These are phyloP conservation scores for Evernia prunastri DNA, from an alignment of 495 filamentous ascomycete genomes.

Conservation along the genomic window DNA sequence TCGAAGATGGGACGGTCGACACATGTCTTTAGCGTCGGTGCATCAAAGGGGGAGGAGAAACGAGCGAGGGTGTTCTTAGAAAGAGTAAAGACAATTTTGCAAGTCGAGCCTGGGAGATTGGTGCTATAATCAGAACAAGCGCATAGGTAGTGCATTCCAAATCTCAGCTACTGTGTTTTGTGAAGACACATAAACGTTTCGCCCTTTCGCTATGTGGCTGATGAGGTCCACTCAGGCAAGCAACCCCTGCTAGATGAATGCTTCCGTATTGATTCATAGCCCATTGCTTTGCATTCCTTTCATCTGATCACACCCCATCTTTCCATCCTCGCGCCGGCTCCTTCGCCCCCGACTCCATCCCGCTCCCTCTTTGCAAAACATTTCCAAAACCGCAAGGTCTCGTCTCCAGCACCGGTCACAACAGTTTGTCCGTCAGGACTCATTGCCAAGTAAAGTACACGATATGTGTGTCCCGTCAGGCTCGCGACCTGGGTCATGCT, in stretches of 20 bases:
- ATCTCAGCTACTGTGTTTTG: background rate
- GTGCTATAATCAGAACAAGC: conserved; percentile 44
- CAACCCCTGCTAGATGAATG: conserved; percentile 6
- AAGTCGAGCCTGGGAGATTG: conserved; percentile 72
- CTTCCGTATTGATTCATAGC: conserved; percentile 3
- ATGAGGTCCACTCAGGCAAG: conserved; percentile 3
- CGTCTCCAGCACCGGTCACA: conserved; percentile 93
- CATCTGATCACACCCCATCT: conserved; percentile 70
- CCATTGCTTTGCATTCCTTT: conserved; percentile 13
- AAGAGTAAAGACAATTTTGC: conserved; percentile 73
- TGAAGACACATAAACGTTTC: conserved; percentile 1
- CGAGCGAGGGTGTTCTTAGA: conserved; percentile 75
- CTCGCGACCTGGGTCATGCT: conserved; percentile 94
- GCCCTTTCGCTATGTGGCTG: background rate
- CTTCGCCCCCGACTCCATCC: conserved; percentile 42
- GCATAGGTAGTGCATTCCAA: background rate
- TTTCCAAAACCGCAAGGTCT: conserved; percentile 95
- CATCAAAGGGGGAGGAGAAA: conserved; percentile 69
- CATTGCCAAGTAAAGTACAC: conserved; percentile 94
- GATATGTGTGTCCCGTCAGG: conserved; percentile 91
- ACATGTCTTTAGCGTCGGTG: conserved; percentile 75
- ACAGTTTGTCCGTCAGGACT: conserved; percentile 89
- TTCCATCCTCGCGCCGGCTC: conserved; percentile 49
- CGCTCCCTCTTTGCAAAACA: conserved; percentile 68
- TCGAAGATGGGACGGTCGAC: conserved; percentile 39